Evolutionary conservation across 2,329 filamentous ascomycete species (phyloP).

Genomic region (Calonectria pteridis): DNA sequence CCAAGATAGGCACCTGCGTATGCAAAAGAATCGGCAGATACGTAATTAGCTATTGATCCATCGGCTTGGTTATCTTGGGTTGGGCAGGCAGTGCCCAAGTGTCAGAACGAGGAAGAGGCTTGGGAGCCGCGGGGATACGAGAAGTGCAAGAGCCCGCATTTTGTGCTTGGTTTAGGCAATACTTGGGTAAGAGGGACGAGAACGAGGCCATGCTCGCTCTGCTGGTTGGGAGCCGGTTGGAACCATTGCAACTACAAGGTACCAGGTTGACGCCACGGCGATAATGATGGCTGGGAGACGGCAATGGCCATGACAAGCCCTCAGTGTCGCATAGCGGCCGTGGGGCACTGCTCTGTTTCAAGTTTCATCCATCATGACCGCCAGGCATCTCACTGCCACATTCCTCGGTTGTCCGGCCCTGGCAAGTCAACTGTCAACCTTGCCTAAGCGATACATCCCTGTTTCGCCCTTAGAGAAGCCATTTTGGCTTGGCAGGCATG

Average conservation of each 20-base stretch:
- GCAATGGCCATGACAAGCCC: constrained; percentile 12
- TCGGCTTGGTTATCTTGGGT: not conserved
- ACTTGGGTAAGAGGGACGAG: not conserved
- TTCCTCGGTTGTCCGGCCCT: not conserved
- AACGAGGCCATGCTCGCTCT: not conserved
- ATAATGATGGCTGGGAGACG: constrained; percentile 18
- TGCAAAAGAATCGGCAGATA: not conserved
- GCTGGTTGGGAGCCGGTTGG: not conserved
- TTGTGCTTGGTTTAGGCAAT: not conserved
- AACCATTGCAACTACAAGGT: not conserved
- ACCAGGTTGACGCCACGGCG: not conserved
- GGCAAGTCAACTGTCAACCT: not conserved
- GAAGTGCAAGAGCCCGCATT: not conserved
- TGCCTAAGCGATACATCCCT: not conserved
- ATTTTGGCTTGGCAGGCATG: not conserved
- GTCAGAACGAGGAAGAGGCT: not conserved
- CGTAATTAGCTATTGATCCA: not conserved
- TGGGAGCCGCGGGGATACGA: not conserved
- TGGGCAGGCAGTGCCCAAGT: not conserved
- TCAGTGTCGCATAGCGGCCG: constrained; percentile 25
- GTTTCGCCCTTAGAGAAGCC: not conserved
- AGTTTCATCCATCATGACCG: constrained; percentile 35
- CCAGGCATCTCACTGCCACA: constrained; percentile 6
- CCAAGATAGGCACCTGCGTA: not conserved
- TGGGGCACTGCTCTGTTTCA: constrained; percentile 42